These are phyloP conservation scores for Carex littledalei DNA, from an alignment of 176 grass and related monocot genomes.

Conservation along the genomic window DNA sequence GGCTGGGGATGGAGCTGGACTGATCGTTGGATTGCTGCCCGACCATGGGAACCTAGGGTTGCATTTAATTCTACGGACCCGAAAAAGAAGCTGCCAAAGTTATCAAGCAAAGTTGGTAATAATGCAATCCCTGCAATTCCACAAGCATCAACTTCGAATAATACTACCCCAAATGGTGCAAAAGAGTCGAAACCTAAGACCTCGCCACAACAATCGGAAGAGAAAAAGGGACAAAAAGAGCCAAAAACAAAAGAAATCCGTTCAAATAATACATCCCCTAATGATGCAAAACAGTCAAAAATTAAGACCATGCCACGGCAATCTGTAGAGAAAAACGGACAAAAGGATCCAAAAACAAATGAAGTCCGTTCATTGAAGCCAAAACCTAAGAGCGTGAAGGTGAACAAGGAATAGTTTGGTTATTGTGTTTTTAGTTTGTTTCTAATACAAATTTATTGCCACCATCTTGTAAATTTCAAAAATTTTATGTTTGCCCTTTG, in stretches of 20 bases:
- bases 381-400: conserved; percentile 41
- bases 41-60: conserved; percentile 81
- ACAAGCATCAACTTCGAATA: conserved; percentile 38
- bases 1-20: conserved; percentile 98
- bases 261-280: conserved; percentile 32
- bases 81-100: conserved; percentile 35
- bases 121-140: conserved; percentile 35
- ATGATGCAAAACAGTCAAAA: conserved; percentile 37
- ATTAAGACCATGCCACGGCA: conserved; percentile 37
- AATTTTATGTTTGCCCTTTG: conserved; percentile 15
- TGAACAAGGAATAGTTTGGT: conserved; percentile 36
- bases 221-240: conserved; percentile 33
- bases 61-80: conserved; percentile 33
- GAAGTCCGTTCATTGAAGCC: conserved; percentile 22
- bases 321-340: conserved; percentile 31
- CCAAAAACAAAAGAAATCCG: conserved; percentile 30
- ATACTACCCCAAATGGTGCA: conserved; percentile 27
- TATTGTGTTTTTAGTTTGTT: neutral
- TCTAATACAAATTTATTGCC: neutral
- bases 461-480: conserved; percentile 9
- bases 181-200: conserved; percentile 45
- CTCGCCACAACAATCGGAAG: conserved; percentile 26
- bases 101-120: conserved; percentile 23
- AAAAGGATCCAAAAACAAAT: conserved; percentile 43
- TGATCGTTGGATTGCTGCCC: conserved; percentile 80